Evolutionary conservation across 2,329 filamentous ascomycete genomes (phyloP), one percentile per base, ranked within the genome.

Genomic region (Parafenestella ontariensis): DNA sequence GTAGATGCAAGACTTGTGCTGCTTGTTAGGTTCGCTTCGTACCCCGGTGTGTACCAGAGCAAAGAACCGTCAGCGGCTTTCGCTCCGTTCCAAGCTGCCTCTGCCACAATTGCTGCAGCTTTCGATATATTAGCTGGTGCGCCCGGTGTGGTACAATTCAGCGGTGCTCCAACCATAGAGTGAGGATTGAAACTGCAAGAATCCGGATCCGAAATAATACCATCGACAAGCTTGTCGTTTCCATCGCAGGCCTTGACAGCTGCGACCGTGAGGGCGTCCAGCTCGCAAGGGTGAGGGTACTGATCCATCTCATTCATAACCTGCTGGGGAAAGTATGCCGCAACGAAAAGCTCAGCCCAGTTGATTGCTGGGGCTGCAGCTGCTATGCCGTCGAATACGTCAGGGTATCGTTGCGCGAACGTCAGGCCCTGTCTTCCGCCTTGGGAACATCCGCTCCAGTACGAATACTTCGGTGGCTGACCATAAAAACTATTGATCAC

Each of bases 361-460:
- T 61, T 57, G 29, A 67, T 50, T 0, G 61, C 67, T 4, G 72
- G 72, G 0, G 70, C 72, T 3, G 31, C 48, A 4, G 72, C 72
- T 2, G 62, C 43, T 21, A 75, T 71, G 0, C 73, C 71, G 52
- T 75, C 67, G 31, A 61, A 70, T 1, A 58, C 55, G 3, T 59
- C 56, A 0, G 70, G 70, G 54, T 69, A 75, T 9, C 59, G 49
- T 47, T 74, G 70, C 5, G 69, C 71, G 23, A 72, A 33, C 49
- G 62, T 61, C 28, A 64, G 54, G 1, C 69, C 73, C 42, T 76
- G 71, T 8, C 72, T 53, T 7, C 72, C 72, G 21, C 71, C 71
- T 18, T 68, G 59, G 1, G 72, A 75, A 50, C 73, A 75, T 54
- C 66, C 72, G 41, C 57, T 68, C 63, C 66, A 75, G 55, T 74